These are phyloP conservation scores for Nemania abortiva DNA, from an alignment of 2,329 filamentous ascomycete genomes.

Conservation along the genomic window DNA sequence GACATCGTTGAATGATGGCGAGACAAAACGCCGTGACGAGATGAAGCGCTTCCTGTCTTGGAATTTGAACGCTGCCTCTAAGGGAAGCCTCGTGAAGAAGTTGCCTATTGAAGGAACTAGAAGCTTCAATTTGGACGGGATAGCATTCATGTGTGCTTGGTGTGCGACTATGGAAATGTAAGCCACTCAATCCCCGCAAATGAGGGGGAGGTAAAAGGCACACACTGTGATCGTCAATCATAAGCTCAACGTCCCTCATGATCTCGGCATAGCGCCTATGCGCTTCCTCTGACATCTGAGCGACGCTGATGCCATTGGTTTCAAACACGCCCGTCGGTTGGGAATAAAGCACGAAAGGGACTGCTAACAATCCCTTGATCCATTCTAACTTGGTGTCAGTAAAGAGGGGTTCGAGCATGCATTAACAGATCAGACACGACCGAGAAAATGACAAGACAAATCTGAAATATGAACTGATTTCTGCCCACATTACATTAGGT, in stretches of 20 bases:
- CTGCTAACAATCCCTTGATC: constrained; percentile 94
- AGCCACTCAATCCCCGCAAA: constrained; percentile 22
- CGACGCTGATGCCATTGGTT: constrained; percentile 71
- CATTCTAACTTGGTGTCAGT: constrained; percentile 71
- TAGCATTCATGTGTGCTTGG: constrained; percentile 71
- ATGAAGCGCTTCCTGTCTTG: constrained; percentile 90
- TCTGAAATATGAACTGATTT: constrained; percentile 7
- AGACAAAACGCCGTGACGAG: constrained; percentile 90
- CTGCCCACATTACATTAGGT: constrained; percentile 16
- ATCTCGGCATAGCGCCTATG: constrained; percentile 94
- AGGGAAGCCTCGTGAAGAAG: constrained; percentile 89
- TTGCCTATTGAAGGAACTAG: constrained; percentile 91
- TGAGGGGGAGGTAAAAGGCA: constrained; percentile 39
- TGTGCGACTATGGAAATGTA: constrained; percentile 69
- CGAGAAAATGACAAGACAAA: background rate
- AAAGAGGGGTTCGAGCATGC: constrained; percentile 14
- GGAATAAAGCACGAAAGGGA: constrained; percentile 96
- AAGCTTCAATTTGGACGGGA: constrained; percentile 90
- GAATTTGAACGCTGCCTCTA: constrained; percentile 91
- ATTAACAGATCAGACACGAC: background rate
- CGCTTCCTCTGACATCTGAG: constrained; percentile 81
- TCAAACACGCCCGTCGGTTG: constrained; percentile 91
- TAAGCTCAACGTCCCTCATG: constrained; percentile 89
- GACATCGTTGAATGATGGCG: constrained; percentile 97
- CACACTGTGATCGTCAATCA: constrained; percentile 91